Percentiles rank a stretch among this genome's conserved stretches.
These are phyloP conservation scores for Blumeriella jaapii DNA, from an alignment of 2,329 filamentous ascomycete genomes.

Conservation along the genomic window DNA sequence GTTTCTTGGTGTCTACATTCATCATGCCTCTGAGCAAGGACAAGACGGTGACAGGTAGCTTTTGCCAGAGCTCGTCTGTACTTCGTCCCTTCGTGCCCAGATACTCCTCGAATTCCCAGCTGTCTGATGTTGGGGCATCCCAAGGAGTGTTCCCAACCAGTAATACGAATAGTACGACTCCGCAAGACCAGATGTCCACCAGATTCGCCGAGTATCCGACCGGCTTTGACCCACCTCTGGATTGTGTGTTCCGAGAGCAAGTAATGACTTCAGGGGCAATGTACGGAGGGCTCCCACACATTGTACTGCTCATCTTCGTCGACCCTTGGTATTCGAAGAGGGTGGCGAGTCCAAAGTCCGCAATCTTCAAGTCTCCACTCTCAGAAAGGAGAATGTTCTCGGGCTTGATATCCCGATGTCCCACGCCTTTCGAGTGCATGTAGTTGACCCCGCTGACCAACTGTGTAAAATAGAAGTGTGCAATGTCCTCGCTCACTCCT, in stretches of 20 bases:
- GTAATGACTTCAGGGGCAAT: conserved; percentile 84
- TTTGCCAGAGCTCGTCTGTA: conserved; percentile 74
- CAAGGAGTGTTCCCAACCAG: conserved; percentile 95
- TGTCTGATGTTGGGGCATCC: conserved; percentile 79
- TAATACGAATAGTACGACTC: conserved; percentile 93
- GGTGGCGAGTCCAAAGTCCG: conserved; percentile 92
- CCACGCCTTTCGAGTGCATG: conserved; percentile 92
- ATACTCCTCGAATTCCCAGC: conserved; percentile 89
- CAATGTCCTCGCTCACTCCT: conserved; percentile 86
- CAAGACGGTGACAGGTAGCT: conserved; percentile 60
- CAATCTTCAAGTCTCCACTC: conserved; percentile 80
- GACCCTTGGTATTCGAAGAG: conserved; percentile 84
- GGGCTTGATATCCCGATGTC: conserved; percentile 83
- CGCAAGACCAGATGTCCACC: conserved; percentile 94
- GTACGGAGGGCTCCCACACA: conserved; percentile 93
- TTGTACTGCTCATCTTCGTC: conserved; percentile 70
- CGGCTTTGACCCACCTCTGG: conserved; percentile 36
- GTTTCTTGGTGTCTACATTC: conserved; percentile 58
- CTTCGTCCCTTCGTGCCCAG: conserved; percentile 68
- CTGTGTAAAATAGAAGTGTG: conserved; percentile 92
- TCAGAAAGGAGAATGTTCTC: conserved; percentile 89
- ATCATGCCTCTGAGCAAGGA: conserved; percentile 91
- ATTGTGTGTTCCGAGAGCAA: conserved; percentile 35
- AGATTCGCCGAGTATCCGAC: conserved; percentile 64
- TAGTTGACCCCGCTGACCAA: conserved; percentile 82